Evolutionary conservation across 2,329 filamentous ascomycete genomes (phyloP), one percentile per base, ranked within the genome.

Genomic region (Amauroascus verrucosus): DNA sequence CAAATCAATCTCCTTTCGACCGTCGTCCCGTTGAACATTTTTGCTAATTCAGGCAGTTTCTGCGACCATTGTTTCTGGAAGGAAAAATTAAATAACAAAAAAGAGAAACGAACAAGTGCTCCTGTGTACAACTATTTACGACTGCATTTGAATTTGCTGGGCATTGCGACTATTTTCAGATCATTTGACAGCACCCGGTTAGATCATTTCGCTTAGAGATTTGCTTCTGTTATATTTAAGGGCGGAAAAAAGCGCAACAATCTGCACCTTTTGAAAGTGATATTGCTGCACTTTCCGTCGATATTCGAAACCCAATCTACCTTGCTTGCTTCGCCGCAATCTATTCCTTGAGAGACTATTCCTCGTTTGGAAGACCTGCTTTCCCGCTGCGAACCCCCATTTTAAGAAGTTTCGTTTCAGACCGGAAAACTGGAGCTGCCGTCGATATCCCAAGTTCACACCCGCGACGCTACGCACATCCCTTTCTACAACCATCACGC

Each of bases 341-440:
- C n/a, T 13, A 22, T 33, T 13, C 30, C 14, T 44, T 30, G 40
- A 24, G 48, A 38, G 8, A 41, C 38, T 18, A 41, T 24, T 18
- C 18, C 28, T 35, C 30, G 38, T 28, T 30, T 35, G 32, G 18
- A 28, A 46, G 40, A 26, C 22, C 30, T 32, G 48, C 55, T 41
- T 4, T 32, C 24, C n/a, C 14, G n/a, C 32, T 16, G 13, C 41
- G 9, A 45, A 33, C 38, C 18, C 24, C 41, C 16, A 24, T 47
- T 54, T 18, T 45, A 57, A 26, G 4, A 35, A 20, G 50, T 53
- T 53, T 54, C 57, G 60, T 57, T 62, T 67, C 75, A 81, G 74
- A 85, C 82, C 86, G 87, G 81, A 84, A 93, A 90, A 78, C 88
- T 94, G 88, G 88, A 90, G 86, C 83, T 90, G 72, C 86, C 87